These are phyloP conservation scores for Xanthoparmelia taractica DNA, from an alignment of 495 filamentous ascomycete species.

Conservation along the genomic window DNA sequence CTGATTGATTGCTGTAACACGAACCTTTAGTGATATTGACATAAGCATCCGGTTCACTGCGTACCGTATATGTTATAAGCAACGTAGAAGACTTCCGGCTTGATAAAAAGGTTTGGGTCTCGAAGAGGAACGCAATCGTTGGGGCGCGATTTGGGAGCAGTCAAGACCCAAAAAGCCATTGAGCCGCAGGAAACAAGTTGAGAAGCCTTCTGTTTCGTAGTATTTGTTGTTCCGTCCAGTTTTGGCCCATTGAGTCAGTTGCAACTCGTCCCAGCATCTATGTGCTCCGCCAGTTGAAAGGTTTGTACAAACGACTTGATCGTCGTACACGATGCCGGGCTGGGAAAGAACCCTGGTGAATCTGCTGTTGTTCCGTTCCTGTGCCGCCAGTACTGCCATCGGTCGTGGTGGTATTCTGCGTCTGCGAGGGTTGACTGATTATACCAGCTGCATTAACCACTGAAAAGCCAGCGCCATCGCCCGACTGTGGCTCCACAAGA, in stretches of 20 bases:
- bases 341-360: constrained; percentile 8
- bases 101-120: background rate
- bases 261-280: constrained; percentile 10
- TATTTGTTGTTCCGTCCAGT: constrained; percentile 11
- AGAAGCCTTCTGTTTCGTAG: constrained; percentile 16
- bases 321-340: constrained; percentile 1
- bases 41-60: background rate
- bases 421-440: background rate
- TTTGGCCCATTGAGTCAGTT: constrained; percentile 6
- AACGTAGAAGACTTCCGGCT: constrained; percentile 10
- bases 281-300: constrained; percentile 12
- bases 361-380: background rate
- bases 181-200: constrained; percentile 12
- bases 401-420: background rate
- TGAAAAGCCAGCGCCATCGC: background rate
- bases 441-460: background rate
- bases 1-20: constrained; percentile 7
- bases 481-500: background rate
- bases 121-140: constrained; percentile 10
- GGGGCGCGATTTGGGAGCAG: constrained; percentile 13
- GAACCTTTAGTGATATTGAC: background rate
- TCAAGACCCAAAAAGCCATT: constrained; percentile 13
- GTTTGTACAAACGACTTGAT: constrained; percentile 11
- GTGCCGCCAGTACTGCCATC: background rate
- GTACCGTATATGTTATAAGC: constrained; percentile 15